Evolutionary conservation across 2,329 filamentous ascomycete genomes (phyloP).

Genomic region (Scedosporium minutisporum): DNA sequence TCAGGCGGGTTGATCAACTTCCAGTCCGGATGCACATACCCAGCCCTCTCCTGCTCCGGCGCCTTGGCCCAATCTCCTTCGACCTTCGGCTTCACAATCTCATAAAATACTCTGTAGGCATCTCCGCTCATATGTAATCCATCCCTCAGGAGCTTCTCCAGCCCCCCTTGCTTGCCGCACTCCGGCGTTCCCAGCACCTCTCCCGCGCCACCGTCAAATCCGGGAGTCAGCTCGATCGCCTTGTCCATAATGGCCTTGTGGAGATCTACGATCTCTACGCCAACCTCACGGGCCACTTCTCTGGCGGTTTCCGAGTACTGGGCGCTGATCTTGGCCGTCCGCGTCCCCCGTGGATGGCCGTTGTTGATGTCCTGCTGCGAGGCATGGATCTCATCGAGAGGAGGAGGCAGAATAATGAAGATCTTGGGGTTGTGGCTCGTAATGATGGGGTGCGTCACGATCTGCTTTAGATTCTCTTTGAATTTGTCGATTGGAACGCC

Average conservation of each 20-base stretch:
- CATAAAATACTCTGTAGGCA: constrained; percentile 43
- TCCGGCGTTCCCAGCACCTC: constrained; percentile 40
- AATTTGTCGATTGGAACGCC: constrained; percentile 65
- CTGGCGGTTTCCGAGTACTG: constrained; percentile 52
- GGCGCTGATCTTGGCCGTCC: constrained; percentile 38
- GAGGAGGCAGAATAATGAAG: constrained; percentile 73
- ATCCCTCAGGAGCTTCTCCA: constrained; percentile 44
- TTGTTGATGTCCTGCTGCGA: constrained; percentile 35
- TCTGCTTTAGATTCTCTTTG: constrained; percentile 58
- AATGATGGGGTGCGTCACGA: constrained; percentile 64
- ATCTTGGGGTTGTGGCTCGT: constrained; percentile 61
- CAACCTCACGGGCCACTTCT: constrained; percentile 58
- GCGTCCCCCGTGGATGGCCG: constrained; percentile 33
- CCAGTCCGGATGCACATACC: constrained; percentile 42
- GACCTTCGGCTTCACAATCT: constrained; percentile 37
- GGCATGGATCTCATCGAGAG: constrained; percentile 66
- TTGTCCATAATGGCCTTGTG: constrained; percentile 68
- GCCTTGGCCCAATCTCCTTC: constrained; percentile 29
- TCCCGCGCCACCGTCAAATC: constrained; percentile 43
- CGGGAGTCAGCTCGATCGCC: constrained; percentile 48
- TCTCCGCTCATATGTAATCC: constrained; percentile 48
- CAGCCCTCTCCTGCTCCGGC: constrained; percentile 22
- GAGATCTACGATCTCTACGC: constrained; percentile 65
- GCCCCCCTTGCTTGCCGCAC: constrained; percentile 38
- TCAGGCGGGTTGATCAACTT: constrained; percentile 12